These are phyloP conservation scores for Lactarius tabidus DNA, from an alignment of 768 basidiomycete species.

Conservation along the genomic window DNA sequence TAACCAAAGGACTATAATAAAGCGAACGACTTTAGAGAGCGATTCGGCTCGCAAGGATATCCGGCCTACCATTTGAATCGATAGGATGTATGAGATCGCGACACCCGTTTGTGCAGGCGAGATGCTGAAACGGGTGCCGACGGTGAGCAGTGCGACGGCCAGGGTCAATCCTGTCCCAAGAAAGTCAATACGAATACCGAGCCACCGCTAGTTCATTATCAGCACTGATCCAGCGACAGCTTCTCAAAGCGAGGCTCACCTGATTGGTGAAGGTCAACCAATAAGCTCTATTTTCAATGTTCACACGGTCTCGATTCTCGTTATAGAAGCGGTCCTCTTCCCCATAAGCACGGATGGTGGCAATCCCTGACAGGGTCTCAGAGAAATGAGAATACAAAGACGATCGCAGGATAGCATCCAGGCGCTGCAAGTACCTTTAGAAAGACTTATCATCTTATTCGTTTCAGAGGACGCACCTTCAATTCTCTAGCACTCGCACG, in stretches of 20 bases:
- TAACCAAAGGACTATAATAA: conserved; percentile 55
- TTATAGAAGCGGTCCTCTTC: conserved; percentile 69
- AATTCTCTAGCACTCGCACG: conserved; percentile 82
- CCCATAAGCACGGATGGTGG: conserved; percentile 86
- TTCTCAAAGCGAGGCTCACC: conserved; percentile 31
- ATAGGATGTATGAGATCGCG: conserved; percentile 74
- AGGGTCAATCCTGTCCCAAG: conserved; percentile 71
- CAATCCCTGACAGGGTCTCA: conserved; percentile 80
- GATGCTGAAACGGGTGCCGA: conserved; percentile 67
- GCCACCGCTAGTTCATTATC: conserved; percentile 73
- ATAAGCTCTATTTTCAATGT: conserved; percentile 87
- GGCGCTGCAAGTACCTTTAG: conserved; percentile 38
- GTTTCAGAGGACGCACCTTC: conserved; percentile 46
- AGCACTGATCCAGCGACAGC: conserved; percentile 59
- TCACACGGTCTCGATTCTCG: conserved; percentile 72
- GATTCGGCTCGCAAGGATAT: neutral
- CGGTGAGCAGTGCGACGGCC: conserved; percentile 72
- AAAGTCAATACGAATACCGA: conserved; percentile 86
- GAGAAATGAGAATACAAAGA: conserved; percentile 91
- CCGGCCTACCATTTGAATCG: conserved; percentile 60
- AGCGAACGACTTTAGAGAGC: neutral
- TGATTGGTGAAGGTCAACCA: conserved; percentile 86
- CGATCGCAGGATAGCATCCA: conserved; percentile 80
- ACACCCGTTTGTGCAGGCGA: conserved; percentile 78
- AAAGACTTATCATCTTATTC: neutral